Evolutionary conservation across 2,329 filamentous ascomycete genomes (phyloP), one percentile per base, ranked within the genome.

Genomic region (Ceratocystiopsis sp.): DNA sequence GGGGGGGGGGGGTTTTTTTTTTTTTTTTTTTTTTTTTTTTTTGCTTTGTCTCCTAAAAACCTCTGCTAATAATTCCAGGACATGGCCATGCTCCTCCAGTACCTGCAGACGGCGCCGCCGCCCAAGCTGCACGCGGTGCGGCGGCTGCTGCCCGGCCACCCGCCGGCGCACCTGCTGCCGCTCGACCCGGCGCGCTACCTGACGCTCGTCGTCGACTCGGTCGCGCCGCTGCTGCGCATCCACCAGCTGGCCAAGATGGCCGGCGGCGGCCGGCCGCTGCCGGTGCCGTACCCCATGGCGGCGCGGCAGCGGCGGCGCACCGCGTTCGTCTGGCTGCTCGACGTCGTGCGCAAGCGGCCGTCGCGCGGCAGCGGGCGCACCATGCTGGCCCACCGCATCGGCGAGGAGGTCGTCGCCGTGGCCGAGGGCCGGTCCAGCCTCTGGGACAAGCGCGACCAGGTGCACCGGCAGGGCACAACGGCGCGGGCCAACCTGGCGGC

Each of bases 121-220:
- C 91, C 91, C 16, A 78, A 73, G 49, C 68, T 81, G 56, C 84
- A 79, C 59, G 75, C 83, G 18, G 64, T 69, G 46, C 78, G 74
- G 43, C 78, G 80, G 15, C 73, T 91, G 29, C 66, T 89, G 33
- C 81, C 85, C 2, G 83, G 83, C 45, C 69, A 79, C 2, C 84
- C 87, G 1, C 83, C 86, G 1, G 68, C 83, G 19, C 66, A 72
- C 4, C 79, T 89, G 53, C 79, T 98, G 11, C 86, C 91, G 3
- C 75, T 94, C 32, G 84, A 95, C 61, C 91, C 91, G 2, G 71
- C 93, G 43, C 73, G 84, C 43, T 98, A 96, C 65, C 78, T 98
- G 40, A 84, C 81, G 13, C 71, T 93, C 32, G 86, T 87, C 32
- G 78, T 98, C 54, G 91, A 98, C 68, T 93, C 84, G 11, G 80